Evolutionary conservation across 2,329 filamentous ascomycete species (phyloP).

Genomic region (Ophiognomonia clavigignenti-juglandacearum): DNA sequence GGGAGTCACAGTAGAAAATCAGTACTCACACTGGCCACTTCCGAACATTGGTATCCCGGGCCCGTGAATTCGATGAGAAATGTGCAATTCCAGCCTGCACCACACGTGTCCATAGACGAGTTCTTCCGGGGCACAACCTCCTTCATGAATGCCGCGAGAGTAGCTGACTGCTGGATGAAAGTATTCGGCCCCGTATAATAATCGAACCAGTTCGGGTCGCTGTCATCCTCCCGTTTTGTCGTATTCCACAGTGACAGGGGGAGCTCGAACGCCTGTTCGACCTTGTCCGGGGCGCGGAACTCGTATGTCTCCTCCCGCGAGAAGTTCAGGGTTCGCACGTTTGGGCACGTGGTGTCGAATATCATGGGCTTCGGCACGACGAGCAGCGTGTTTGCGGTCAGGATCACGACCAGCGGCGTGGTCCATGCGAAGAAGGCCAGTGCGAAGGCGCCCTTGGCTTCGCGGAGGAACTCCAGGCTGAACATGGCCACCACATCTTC

Average conservation of each 20-base stretch:
- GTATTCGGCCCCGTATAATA: constrained; percentile 23
- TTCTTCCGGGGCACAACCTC: constrained; percentile 22
- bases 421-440: constrained; percentile 23
- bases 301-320: constrained; percentile 21
- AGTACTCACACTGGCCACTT: constrained; percentile 25
- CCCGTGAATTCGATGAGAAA: constrained; percentile 31
- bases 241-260: constrained; percentile 24
- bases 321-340: constrained; percentile 26
- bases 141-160: constrained; percentile 19
- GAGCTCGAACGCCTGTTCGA: constrained; percentile 20
- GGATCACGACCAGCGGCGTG: constrained; percentile 24
- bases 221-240: constrained; percentile 17
- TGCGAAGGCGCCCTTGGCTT: constrained; percentile 38
- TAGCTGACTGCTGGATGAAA: constrained; percentile 17
- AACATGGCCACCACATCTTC: constrained; percentile 44
- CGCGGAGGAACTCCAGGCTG: constrained; percentile 33
- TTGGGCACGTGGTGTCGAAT: constrained; percentile 15
- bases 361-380: constrained; percentile 19
- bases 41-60: constrained; percentile 34
- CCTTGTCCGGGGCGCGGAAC: constrained; percentile 19
- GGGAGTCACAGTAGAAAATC: too few relatives aligned
- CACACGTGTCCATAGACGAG: constrained; percentile 30
- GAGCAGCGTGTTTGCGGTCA: constrained; percentile 23
- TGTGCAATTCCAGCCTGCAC: constrained; percentile 34
- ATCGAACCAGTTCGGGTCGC: constrained; percentile 24